phyloP scores from a whole-genome alignment of 345 rosid species.

The Heritiera littoralis region DNA sequence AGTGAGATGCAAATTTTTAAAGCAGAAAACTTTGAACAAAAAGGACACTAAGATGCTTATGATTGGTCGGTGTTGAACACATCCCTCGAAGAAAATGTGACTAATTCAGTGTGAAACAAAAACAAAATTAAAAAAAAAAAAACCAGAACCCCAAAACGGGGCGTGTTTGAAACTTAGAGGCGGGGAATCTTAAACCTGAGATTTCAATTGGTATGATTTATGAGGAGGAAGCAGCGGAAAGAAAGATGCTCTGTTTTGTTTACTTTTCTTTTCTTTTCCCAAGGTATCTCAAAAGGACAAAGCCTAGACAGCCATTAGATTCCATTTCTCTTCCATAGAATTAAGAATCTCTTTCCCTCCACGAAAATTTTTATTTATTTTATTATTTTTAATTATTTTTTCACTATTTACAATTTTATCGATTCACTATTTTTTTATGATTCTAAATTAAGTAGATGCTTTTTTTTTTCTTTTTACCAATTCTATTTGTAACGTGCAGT shows the following conservation, averaged over 20 bases:
- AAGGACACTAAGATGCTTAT: no score
- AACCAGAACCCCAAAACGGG: background rate
- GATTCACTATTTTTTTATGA: background rate
- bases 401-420: background rate
- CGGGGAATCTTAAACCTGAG: slow-evolving; percentile 37
- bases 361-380: background rate
- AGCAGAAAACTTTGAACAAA: no score
- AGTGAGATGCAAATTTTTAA: no score
- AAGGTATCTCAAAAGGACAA: slow-evolving; percentile 25
- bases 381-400: background rate
- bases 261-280: background rate
- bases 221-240: background rate
- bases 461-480: background rate
- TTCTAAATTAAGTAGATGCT: background rate
- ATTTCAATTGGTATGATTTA: slow-evolving; percentile 17
- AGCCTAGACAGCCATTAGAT: slow-evolving; percentile 48
- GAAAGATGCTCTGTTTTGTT: background rate
- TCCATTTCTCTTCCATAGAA: slow-evolving; percentile 36
- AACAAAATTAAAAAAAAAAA: background rate
- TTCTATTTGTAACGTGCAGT: slow-evolving; percentile 21
- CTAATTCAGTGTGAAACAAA: no score
- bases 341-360: slow-evolving; percentile 37
- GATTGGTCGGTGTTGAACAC: background rate
- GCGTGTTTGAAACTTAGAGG: slow-evolving; percentile 22
- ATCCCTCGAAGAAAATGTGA: no score